Evolutionary conservation across 306 rosid species (phyloP).

Genomic region (Cyamopsis tetragonoloba): DNA sequence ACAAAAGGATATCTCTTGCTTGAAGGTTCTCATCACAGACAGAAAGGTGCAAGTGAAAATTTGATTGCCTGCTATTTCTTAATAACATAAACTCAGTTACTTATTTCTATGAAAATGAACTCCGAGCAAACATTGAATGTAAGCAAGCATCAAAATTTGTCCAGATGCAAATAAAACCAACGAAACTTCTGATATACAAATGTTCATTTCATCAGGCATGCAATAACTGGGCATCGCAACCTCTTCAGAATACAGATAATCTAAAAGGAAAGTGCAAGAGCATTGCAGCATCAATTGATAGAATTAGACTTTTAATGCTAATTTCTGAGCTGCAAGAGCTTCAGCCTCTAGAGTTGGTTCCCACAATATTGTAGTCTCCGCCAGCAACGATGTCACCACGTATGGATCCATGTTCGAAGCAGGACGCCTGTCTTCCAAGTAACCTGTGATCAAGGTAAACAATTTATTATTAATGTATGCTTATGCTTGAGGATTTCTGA

Average conservation of each 20-base stretch:
- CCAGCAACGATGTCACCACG: conserved; percentile 70
- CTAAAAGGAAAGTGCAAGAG: conserved; percentile 32
- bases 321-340: conserved; percentile 95
- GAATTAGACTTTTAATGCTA: conserved; percentile 67
- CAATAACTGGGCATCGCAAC: conserved; percentile 32
- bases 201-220: conserved; percentile 32
- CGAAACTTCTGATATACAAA: conserved; percentile 30
- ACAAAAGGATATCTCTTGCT: too few relatives aligned
- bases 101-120: background rate
- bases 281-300: conserved; percentile 21
- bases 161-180: conserved; percentile 30
- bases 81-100: conserved; percentile 15
- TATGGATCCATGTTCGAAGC: conserved; percentile 99
- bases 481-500: background rate
- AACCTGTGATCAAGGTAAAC: conserved; percentile 49
- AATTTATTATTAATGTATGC: background rate
- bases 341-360: conserved; percentile 96
- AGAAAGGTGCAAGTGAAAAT: background rate
- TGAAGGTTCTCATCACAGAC: background rate
- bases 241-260: conserved; percentile 43
- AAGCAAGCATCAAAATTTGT: conserved; percentile 27
- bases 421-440: conserved; percentile 99
- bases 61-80: background rate
- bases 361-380: conserved; percentile 84
- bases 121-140: background rate